Conservation (phyloP, 2,329 filamentous ascomycete genomes). For the Diaporthe helianthi region DNA sequence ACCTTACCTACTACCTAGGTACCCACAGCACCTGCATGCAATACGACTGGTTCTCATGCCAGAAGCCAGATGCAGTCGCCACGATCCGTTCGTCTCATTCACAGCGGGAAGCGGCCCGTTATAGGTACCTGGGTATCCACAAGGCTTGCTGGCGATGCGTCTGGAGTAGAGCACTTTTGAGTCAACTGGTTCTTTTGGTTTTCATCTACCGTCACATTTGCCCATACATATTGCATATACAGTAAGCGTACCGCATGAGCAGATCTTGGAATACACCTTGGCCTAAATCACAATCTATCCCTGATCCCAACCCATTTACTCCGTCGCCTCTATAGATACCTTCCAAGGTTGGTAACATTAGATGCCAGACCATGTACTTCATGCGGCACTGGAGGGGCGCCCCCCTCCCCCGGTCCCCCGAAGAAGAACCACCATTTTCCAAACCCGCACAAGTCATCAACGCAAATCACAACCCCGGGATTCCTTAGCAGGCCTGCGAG, state of each 20-base stretch:
- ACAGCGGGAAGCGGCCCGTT: neutral
- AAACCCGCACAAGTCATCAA: slow-evolving; percentile 3
- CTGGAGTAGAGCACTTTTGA: neutral
- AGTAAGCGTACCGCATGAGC: neutral
- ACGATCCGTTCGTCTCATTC: neutral
- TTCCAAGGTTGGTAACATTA: too few relatives aligned
- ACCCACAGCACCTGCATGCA: neutral
- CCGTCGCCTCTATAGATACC: slow-evolving; percentile 18
- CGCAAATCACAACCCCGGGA: neutral
- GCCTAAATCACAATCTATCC: neutral
- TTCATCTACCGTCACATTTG: slow-evolving; percentile 14
- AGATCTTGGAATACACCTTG: slow-evolving; percentile 16
- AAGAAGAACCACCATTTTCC: neutral
- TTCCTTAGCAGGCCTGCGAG: slow-evolving; percentile 17
- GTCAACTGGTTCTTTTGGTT: too few relatives aligned
- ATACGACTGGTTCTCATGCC: neutral
- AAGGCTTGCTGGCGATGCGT: neutral
- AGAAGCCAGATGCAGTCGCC: neutral
- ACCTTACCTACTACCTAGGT: neutral
- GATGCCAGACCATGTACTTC: slow-evolving; percentile 13
- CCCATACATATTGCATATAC: too few relatives aligned
- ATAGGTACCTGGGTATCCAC: neutral
- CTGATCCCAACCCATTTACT: slow-evolving; percentile 3
- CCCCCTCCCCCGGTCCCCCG: too few relatives aligned
- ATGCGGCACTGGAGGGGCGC: too few relatives aligned